A percentile compares a stretch with the other conserved stretches of the same genome.
These are phyloP conservation scores for Nicotiana attenuata DNA, from an alignment of 257 asterid genomes.

Conservation along the genomic window DNA sequence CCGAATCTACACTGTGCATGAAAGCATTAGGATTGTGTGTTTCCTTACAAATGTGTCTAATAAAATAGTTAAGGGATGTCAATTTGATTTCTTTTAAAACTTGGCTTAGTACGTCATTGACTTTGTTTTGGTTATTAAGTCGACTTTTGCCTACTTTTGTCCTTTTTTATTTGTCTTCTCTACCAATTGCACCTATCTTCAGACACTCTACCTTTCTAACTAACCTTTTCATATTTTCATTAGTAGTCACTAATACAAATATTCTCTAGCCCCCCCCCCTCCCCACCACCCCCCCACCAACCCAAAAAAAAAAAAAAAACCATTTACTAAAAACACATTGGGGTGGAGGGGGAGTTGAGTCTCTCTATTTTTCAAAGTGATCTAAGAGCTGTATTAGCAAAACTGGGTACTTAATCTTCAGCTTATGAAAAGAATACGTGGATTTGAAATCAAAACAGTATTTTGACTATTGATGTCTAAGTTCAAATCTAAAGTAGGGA, in stretches of 20 bases:
- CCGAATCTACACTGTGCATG: background rate
- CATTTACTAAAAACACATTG: background rate
- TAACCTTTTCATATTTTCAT: background rate
- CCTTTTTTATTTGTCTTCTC: slow-evolving; percentile 7
- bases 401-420: background rate
- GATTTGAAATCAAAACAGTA: background rate
- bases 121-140: slow-evolving; percentile 12
- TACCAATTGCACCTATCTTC: background rate
- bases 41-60: background rate
- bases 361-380: background rate
- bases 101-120: background rate
- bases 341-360: background rate
- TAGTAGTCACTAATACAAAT: background rate
- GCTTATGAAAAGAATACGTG: background rate
- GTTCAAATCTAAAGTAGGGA: background rate
- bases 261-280: background rate
- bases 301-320: too few species aligned
- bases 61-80: background rate
- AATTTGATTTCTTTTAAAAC: background rate
- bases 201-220: background rate
- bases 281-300: too few species aligned
- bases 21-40: background rate
- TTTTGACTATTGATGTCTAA: background rate
- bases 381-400: background rate
- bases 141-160: slow-evolving; percentile 14